Conservation (phyloP, 202 grass and related monocot species). For the Schoenoplectus tabernaemontani region DNA sequence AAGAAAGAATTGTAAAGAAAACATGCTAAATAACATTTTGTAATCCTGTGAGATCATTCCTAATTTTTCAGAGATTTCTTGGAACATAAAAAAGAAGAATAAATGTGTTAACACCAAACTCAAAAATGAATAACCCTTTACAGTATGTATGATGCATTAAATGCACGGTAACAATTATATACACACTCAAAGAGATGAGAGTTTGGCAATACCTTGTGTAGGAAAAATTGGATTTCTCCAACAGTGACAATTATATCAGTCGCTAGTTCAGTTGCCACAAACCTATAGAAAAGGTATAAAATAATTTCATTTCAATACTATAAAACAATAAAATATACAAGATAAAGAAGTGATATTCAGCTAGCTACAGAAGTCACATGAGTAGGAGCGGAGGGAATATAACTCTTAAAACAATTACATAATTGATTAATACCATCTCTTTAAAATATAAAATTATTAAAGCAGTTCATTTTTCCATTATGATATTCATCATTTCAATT, state of each 20-base stretch:
- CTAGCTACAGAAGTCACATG: conserved; percentile 19
- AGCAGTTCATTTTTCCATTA: not conserved
- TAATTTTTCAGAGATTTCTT: not conserved
- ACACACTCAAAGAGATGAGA: not conserved
- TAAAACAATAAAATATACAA: conserved; percentile 10
- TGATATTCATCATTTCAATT: no score
- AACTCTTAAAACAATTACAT: not conserved
- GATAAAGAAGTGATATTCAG: conserved; percentile 6
- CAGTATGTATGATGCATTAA: not conserved
- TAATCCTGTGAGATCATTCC: not conserved
- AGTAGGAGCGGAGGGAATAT: not conserved
- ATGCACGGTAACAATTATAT: not conserved
- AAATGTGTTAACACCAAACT: not conserved
- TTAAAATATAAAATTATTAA: conserved; percentile 11
- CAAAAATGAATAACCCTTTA: not conserved
- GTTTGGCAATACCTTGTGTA: conserved; percentile 76
- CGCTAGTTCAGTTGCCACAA: conserved; percentile 84
- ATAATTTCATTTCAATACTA: conserved; percentile 5
- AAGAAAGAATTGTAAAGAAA: not conserved
- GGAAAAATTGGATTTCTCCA: conserved; percentile 83
- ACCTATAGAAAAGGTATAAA: conserved; percentile 54
- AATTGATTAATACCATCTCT: not conserved
- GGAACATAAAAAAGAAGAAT: not conserved
- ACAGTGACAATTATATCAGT: conserved; percentile 71
- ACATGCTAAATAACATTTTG: not conserved